Conservation (phyloP, 1,284 basidiomycete species). For the Pseudozyma sp. region DNA sequence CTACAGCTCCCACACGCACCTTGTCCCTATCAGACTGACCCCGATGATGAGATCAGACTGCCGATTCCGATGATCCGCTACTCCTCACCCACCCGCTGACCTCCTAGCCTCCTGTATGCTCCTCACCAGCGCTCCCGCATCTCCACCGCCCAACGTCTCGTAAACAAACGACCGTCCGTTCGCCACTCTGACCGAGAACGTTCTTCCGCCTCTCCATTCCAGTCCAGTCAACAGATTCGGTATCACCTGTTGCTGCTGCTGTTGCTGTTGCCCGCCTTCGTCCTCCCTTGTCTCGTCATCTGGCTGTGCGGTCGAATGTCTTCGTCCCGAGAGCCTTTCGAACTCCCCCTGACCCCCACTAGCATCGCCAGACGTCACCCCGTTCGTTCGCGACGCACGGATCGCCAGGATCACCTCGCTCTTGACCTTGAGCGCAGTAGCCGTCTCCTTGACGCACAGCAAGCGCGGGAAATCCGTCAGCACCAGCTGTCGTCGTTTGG, state of each 20-base stretch:
- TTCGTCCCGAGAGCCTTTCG: conserved; percentile 18
- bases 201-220: conserved; percentile 40
- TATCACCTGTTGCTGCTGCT: conserved; percentile 9
- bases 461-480: conserved; percentile 73
- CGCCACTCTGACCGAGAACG: conserved; percentile 45
- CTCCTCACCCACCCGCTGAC: not conserved
- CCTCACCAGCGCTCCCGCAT: conserved; percentile 52
- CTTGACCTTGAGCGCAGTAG: conserved; percentile 69
- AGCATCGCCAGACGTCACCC: conserved; percentile 16
- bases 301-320: not conserved
- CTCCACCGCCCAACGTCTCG: conserved; percentile 55
- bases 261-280: not conserved
- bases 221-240: conserved; percentile 54
- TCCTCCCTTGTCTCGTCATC: conserved; percentile 1
- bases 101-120: conserved; percentile 48
- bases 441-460: conserved; percentile 72
- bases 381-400: conserved; percentile 43
- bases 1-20: too few species aligned
- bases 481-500: conserved; percentile 71
- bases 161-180: conserved; percentile 50
- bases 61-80: too few species aligned
- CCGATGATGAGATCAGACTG: too few species aligned
- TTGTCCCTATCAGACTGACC: too few species aligned
- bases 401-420: conserved; percentile 70
- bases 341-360: not conserved